phyloP scores from a whole-genome alignment of 495 filamentous ascomycete genomes.

The Penicillium psychrofluorescens region DNA sequence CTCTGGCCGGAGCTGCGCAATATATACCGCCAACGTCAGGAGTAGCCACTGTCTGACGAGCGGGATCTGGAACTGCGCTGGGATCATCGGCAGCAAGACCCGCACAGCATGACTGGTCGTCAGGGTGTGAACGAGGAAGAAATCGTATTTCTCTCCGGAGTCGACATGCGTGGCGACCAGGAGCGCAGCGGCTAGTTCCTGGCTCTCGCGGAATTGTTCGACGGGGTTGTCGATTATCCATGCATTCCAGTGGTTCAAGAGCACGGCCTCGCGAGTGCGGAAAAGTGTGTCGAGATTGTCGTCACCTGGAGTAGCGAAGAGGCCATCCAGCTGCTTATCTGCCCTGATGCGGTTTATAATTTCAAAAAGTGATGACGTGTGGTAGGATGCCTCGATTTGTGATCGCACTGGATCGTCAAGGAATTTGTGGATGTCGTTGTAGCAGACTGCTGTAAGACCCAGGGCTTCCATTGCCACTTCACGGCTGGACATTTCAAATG shows the following conservation, averaged over 20 bases:
- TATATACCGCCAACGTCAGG: slow-evolving; percentile 68
- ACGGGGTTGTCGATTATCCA: slow-evolving; percentile 61
- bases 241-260: slow-evolving; percentile 83
- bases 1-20: slow-evolving; percentile 63
- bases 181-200: slow-evolving; percentile 66
- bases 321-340: slow-evolving; percentile 44
- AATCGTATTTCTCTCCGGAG: slow-evolving; percentile 54
- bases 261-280: slow-evolving; percentile 54
- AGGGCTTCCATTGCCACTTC: slow-evolving; percentile 83
- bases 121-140: slow-evolving; percentile 75
- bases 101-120: slow-evolving; percentile 83
- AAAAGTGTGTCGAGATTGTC: slow-evolving; percentile 64
- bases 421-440: slow-evolving; percentile 72
- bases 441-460: slow-evolving; percentile 58
- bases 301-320: slow-evolving; percentile 51
- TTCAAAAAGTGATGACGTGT: slow-evolving; percentile 51
- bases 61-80: slow-evolving; percentile 59
- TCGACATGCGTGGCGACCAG: slow-evolving; percentile 53
- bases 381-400: slow-evolving; percentile 37
- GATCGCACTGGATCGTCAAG: slow-evolving; percentile 64
- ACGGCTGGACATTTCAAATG: slow-evolving; percentile 70
- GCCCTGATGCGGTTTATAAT: slow-evolving; percentile 52
- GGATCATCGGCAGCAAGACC: slow-evolving; percentile 73
- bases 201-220: slow-evolving; percentile 68
- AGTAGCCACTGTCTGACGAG: slow-evolving; percentile 87